phyloP scores from a whole-genome alignment of 176 grass and related monocot species.

The Thalia dealbata region DNA sequence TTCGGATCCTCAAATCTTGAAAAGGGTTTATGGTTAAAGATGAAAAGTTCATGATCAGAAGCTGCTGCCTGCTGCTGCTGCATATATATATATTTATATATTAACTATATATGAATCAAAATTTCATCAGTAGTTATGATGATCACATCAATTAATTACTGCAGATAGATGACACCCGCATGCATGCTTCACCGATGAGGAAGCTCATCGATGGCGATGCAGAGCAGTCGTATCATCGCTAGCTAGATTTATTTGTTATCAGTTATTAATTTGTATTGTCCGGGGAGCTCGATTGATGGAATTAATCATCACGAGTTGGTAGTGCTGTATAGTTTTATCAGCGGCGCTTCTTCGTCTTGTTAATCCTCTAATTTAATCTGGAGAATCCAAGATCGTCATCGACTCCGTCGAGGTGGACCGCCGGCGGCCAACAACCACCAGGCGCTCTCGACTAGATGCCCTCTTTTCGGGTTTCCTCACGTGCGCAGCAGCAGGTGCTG shows the following conservation, averaged over 20 bases:
- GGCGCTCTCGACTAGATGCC: no score
- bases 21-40: no score
- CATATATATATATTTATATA: no score
- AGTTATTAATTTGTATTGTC: background rate
- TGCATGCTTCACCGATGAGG: background rate
- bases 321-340: background rate
- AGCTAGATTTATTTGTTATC: no score
- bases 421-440: background rate
- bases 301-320: no score
- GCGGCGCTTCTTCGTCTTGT: background rate
- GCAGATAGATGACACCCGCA: background rate
- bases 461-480: conserved; percentile 12
- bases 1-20: no score
- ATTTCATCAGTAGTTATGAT: no score
- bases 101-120: no score
- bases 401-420: background rate
- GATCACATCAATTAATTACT: no score
- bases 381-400: no score
- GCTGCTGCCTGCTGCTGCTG: no score
- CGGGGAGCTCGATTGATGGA: background rate
- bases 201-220: background rate
- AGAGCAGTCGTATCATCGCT: background rate
- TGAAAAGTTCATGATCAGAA: no score
- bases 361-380: background rate
- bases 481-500: conserved; percentile 55